Conservation (phyloP, 352 stramenopile genomes). For the Globisporangium takayamanum region DNA sequence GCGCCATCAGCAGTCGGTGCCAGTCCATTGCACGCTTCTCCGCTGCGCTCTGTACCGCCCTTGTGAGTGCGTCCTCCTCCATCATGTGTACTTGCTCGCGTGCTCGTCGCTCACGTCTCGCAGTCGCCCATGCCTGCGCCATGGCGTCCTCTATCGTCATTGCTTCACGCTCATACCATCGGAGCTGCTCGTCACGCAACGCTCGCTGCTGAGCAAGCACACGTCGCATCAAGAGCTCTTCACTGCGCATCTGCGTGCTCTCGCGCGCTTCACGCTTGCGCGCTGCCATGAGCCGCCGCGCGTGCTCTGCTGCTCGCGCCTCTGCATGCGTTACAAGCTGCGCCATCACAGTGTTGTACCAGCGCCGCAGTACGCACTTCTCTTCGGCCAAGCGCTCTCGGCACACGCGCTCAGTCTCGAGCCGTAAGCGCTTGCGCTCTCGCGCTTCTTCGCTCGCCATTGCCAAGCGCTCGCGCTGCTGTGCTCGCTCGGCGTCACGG, state of each 20-base stretch:
- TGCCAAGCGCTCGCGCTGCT: neutral
- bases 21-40: slow-evolving; percentile 12
- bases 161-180: slow-evolving; percentile 13
- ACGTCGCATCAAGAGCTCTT: slow-evolving; percentile 31
- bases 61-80: slow-evolving; percentile 6
- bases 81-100: slow-evolving; percentile 19
- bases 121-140: neutral
- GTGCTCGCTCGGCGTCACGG: neutral
- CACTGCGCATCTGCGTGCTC: slow-evolving; percentile 33
- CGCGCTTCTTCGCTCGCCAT: slow-evolving; percentile 12
- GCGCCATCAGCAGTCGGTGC: slow-evolving; percentile 6
- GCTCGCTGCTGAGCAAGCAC: slow-evolving; percentile 18
- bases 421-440: neutral
- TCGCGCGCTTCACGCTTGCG: slow-evolving; percentile 27
- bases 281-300: slow-evolving; percentile 17
- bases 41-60: neutral
- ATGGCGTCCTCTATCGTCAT: slow-evolving; percentile 38
- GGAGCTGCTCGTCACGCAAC: slow-evolving; percentile 13
- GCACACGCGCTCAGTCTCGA: slow-evolving; percentile 3
- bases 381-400: slow-evolving; percentile 17
- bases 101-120: neutral
- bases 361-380: slow-evolving; percentile 13
- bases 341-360: slow-evolving; percentile 20
- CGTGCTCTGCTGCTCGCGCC: slow-evolving; percentile 6
- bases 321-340: slow-evolving; percentile 20